Evolutionary conservation across 331 rosid genomes (phyloP).

Genomic region (Ulmus americana): DNA sequence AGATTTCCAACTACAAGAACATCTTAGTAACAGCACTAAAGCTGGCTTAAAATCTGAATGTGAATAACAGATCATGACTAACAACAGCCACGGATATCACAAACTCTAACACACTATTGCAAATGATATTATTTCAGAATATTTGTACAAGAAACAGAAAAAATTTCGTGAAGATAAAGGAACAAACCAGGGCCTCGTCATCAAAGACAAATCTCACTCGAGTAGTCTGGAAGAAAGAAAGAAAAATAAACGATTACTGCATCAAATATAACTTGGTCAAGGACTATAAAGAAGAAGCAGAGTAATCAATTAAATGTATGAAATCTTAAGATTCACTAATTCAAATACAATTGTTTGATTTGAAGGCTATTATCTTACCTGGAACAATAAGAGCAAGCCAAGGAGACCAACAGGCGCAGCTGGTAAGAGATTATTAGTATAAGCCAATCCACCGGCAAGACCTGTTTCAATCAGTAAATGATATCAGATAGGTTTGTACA

Average conservation of each 20-base stretch:
- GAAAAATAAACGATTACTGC: conserved; percentile 1
- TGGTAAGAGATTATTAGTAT: conserved; percentile 65
- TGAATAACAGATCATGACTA: not conserved
- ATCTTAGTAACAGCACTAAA: no score
- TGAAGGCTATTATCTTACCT: conserved; percentile 40
- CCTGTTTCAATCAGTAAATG: conserved; percentile 43
- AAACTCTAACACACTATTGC: not conserved
- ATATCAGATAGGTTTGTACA: not conserved
- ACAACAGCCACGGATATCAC: not conserved
- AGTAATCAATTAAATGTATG: not conserved
- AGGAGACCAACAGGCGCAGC: conserved; percentile 83
- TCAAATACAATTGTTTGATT: not conserved
- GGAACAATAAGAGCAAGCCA: conserved; percentile 78
- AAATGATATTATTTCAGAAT: conserved; percentile 6
- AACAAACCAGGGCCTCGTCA: conserved; percentile 76
- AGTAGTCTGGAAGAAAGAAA: conserved; percentile 56
- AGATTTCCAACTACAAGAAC: not conserved
- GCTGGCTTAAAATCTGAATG: no score
- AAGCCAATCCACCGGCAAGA: conserved; percentile 70
- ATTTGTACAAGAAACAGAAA: conserved; percentile 6
- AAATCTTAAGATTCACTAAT: not conserved
- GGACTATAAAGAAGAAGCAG: not conserved
- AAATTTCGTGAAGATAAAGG: conserved; percentile 21
- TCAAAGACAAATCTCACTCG: conserved; percentile 89
- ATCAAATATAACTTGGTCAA: not conserved